Evolutionary conservation across 352 stramenopile genomes (phyloP), one percentile per base, ranked within the genome.

Genomic region (Thraustochytrium sp.): DNA sequence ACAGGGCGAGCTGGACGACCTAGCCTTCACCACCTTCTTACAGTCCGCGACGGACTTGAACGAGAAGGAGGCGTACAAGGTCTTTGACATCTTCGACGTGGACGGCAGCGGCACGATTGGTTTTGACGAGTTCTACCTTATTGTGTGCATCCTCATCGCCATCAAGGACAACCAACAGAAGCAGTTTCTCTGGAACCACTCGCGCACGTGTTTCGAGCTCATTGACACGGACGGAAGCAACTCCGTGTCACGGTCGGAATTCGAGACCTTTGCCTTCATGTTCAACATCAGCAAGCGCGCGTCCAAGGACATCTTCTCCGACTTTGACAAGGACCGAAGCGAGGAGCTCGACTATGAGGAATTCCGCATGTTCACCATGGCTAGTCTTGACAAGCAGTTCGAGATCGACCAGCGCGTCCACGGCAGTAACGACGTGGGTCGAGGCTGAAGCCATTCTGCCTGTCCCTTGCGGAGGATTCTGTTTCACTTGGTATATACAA

Each of bases 341-440:
- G 68, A 80, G 34, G 68, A 80, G 49, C 68, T 80, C 13, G 68
- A 80, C 42, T 80, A 80, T 26, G 68, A 80, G 53, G 68, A 80
- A 34, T 80, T 80, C n/a, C 48, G 68, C 11, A 80, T 80, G 68
- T 80, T 80, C 31, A 80, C 68, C 13, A 80, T 80, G 68, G 68
- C 68, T n/a, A 75, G 68, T 44, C 68, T 80, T 16, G 68, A 80
- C 26, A 80, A 80, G 38, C 68, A 80, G n/a, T 61, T 65, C 2
- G 68, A 80, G 38, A 80, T 80, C 26, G 68, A 80, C 53, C 54
- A 38, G 36, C 54, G 54, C 42, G n/a, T n/a, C n/a, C n/a, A n/a
- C n/a, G n/a, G n/a, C n/a, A n/a, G n/a, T n/a, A n/a, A n/a, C n/a
- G n/a, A n/a, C n/a, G n/a, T n/a, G n/a, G n/a, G n/a, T n/a, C n/a